Conservation (phyloP, 345 rosid species). For the Conringia planisiliqua region DNA sequence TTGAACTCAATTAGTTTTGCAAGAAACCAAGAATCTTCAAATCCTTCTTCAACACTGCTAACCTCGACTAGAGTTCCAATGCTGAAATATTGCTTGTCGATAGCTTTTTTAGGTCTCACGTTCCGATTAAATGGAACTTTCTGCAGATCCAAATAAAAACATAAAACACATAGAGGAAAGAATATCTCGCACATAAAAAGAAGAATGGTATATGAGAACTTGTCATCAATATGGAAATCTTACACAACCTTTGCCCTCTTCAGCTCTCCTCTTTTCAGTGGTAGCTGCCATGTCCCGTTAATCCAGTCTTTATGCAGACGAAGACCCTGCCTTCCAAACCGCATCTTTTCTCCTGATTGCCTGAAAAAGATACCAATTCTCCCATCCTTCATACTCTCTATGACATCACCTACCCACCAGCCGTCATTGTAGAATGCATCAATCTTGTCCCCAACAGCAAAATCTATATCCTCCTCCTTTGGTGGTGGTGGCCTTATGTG, state of each 20-base stretch:
- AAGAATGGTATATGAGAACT: neutral
- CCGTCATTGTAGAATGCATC: constrained; percentile 64
- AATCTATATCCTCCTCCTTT: constrained; percentile 25
- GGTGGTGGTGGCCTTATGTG: constrained; percentile 58
- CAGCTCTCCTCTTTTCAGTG: constrained; percentile 11
- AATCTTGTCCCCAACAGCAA: constrained; percentile 44
- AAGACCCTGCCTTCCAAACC: constrained; percentile 42
- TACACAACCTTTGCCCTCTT: constrained; percentile 25
- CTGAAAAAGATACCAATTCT: constrained; percentile 42
- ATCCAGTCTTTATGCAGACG: constrained; percentile 66
- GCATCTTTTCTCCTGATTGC: constrained; percentile 43
- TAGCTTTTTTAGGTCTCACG: constrained; percentile 21
- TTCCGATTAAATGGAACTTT: constrained; percentile 15
- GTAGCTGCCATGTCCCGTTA: constrained; percentile 46
- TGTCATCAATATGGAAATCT: neutral
- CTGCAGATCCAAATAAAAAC: constrained; percentile 34
- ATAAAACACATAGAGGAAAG: neutral
- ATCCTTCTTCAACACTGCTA: constrained; percentile 77
- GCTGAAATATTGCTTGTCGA: constrained; percentile 9
- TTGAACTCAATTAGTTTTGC: constrained; percentile 51
- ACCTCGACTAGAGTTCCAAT: constrained; percentile 58
- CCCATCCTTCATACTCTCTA: constrained; percentile 28
- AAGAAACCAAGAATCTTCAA: constrained; percentile 79
- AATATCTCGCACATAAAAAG: neutral
- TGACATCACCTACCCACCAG: constrained; percentile 67